A percentile compares a stretch with the other conserved stretches of the same genome.
These are phyloP conservation scores for Nicotiana sylvestris DNA, from an alignment of 257 asterid genomes.

Conservation along the genomic window DNA sequence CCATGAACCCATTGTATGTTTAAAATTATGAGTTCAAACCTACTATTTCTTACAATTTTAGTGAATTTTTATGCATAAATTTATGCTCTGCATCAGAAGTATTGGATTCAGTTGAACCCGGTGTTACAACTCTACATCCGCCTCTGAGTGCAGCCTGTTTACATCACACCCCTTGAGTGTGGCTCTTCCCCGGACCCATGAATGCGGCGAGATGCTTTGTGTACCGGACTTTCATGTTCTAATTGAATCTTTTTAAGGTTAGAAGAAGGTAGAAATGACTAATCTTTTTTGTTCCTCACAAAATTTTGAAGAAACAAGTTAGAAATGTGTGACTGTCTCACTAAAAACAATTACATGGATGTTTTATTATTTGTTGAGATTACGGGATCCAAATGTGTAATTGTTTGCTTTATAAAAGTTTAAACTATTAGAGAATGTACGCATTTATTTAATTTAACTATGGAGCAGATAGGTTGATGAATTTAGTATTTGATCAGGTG, in stretches of 20 bases:
- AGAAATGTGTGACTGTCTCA: background rate
- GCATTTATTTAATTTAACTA: background rate
- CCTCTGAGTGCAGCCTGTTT: no score
- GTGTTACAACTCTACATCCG: no score
- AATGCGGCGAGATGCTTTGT: no score
- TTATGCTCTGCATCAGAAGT: no score
- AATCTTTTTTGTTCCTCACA: background rate
- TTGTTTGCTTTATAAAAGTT: background rate
- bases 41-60: no score
- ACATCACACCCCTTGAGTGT: no score
- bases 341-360: background rate
- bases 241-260: background rate
- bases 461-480: background rate
- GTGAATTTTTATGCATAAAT: no score
- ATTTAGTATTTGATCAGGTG: constrained; percentile 49
- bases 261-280: background rate
- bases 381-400: background rate
- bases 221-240: background rate
- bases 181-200: no score
- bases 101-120: no score
- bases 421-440: background rate
- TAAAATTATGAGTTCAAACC: no score
- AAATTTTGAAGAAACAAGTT: background rate
- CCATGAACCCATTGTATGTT: no score
- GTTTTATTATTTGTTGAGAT: background rate